A percentile compares a stretch with the other conserved stretches of the same genome.
phyloP scores from a whole-genome alignment of 306 rosid species.

The Begonia peltatifolia region DNA sequence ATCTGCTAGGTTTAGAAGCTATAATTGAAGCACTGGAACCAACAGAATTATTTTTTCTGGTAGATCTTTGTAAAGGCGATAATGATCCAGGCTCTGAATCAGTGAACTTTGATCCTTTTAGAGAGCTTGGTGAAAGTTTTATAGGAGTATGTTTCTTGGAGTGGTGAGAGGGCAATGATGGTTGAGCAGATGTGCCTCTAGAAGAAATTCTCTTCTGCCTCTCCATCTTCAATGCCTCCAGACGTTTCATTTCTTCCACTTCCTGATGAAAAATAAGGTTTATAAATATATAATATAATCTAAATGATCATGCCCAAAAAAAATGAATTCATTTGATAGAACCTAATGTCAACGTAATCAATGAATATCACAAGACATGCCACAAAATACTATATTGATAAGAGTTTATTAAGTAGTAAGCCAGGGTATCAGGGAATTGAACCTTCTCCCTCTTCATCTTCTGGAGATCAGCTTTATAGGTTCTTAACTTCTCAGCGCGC shows the following conservation, averaged over 20 bases:
- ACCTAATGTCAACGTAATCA: too few relatives aligned
- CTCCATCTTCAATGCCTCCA: slow-evolving; percentile 75
- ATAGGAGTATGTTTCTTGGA: slow-evolving; percentile 49
- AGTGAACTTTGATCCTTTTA: slow-evolving; percentile 76
- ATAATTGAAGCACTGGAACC: slow-evolving; percentile 53
- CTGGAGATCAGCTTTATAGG: slow-evolving; percentile 92
- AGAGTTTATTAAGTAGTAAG: not conserved
- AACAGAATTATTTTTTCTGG: slow-evolving; percentile 32
- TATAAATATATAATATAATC: slow-evolving; percentile 11
- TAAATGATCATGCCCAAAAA: slow-evolving; percentile 4
- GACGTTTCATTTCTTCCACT: slow-evolving; percentile 57
- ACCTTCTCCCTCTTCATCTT: slow-evolving; percentile 98
- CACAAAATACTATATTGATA: too few relatives aligned
- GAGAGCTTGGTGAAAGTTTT: slow-evolving; percentile 52
- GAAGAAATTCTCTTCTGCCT: slow-evolving; percentile 98
- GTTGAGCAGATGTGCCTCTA: slow-evolving; percentile 41
- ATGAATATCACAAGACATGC: too few relatives aligned
- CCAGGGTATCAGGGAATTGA: slow-evolving; percentile 1
- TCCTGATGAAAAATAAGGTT: slow-evolving; percentile 35
- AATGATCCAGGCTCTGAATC: slow-evolving; percentile 77
- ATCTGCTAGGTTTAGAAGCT: slow-evolving; percentile 50
- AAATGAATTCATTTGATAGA: too few relatives aligned
- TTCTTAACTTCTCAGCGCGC: slow-evolving; percentile 82
- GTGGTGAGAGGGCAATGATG: slow-evolving; percentile 33
- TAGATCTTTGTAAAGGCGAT: slow-evolving; percentile 63